Evolutionary conservation across 305 asterid genomes (phyloP), one percentile per base, ranked within the genome.

Genomic region (Solanum hybrid): DNA sequence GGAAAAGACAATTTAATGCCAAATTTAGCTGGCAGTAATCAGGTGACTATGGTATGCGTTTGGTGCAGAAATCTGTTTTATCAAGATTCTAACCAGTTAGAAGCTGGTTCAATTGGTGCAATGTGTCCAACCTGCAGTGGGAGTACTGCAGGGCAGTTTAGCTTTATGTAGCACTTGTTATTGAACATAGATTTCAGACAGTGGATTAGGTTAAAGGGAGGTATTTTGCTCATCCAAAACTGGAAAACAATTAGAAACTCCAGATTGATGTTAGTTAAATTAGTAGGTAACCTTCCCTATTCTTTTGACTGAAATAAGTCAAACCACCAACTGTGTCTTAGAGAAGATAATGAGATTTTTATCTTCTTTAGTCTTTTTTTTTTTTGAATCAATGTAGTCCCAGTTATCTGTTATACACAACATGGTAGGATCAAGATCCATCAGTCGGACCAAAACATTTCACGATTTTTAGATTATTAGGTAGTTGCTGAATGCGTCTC

Each of bases 61-160:
- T 96, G 98, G 97, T 96, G 99, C 92, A 93, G 95, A 90, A 94
- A 83, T 86, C 89, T 91, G 86, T 96, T 95, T 79, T 95, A 89
- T 89, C 93, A 93, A 9, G 95, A 94, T 22, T 91, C 93, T 6
- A 57, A 88, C 28, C 93, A 95, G 39, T 89, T 93, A 57, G 95
- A 93, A 91, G 86, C 94, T 10, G 98, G 95, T 34, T 94, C 94
- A 57, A 95, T 95, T 79, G 98, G 97, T 84, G 90, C 96, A 4
- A 92, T 96, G 88, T 96, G 99, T 86, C 96, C 97, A 80, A 75
- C 95, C 64, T 96, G 99, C 93, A 94, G 95, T 89, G 89, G 95
- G 67, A 94, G 92, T 92, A 92, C 93, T 74, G 93, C 95, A 2
- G 91, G 91, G 85, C 93, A 89, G 88, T 93, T 92, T 86, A 92